Base-by-base conservation (phyloP, 2,329 filamentous ascomycete species). In the Colletotrichum godetiae region DNA sequence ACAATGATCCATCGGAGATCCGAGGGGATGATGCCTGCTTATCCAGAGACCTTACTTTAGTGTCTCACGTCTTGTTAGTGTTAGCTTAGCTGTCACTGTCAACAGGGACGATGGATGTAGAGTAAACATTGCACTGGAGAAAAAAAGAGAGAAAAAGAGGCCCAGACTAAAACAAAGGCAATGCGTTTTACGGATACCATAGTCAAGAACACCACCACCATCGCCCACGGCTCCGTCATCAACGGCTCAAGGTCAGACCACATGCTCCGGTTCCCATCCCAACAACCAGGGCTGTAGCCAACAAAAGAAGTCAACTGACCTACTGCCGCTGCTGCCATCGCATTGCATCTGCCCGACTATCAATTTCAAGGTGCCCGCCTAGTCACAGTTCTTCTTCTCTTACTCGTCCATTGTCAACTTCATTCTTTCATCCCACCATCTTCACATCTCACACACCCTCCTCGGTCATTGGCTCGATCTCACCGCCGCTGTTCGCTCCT, bases 261-360 rank as follows among this genome's bases (percentile, higher is more conserved):
- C 56, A 66, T 71, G 59, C 70, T 73, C 70, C 61, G 56, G 71
- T 73, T 73, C 56, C 71, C 71, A 73, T 73, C 71, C 61, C 71
- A 73, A 73, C 71, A 73, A 57, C 67, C 49, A 66, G 67, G 67
- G 46, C 56, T 49, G 46, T 56, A 65, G 67, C 70, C 70, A 73
- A 73, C 67, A 66, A 61, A 73, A 64, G 55, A 73, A 73, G 60
- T 70, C 67, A 70, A 70, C 33, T 73, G 70, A 65, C 70, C 62
- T 60, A 60, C 60, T 65, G 13, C n/a, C 64, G 56, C 55, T 46
- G 42, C 46, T 65, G 29, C 55, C 46, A 59, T 22, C 27, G n/a
- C 66, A 37, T 59, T 53, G 24, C 69, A 55, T 37, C 64, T 46
- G 35, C 55, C 53, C 61, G 60, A 58, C 49, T 33, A 56, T 65